These are phyloP conservation scores for Colletotrichum brevisporum DNA, from an alignment of 2,329 filamentous ascomycete genomes.

Conservation along the genomic window DNA sequence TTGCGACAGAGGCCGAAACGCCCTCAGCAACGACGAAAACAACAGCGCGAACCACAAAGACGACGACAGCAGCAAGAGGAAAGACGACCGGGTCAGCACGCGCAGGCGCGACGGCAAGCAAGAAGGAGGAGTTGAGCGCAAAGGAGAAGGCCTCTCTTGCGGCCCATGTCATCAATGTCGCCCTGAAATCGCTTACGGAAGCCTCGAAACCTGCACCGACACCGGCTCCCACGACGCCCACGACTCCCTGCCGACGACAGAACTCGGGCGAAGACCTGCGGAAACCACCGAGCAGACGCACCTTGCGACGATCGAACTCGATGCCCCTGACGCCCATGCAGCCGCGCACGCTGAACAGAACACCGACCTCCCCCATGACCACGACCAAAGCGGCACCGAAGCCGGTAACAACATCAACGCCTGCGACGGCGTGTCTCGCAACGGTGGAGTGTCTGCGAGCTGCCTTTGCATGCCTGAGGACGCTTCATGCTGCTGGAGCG, in stretches of 20 bases:
- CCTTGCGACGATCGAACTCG: conserved; percentile 68
- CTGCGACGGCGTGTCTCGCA: conserved; percentile 64
- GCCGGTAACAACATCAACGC: conserved; percentile 43
- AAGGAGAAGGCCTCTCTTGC: conserved; percentile 78
- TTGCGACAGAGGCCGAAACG: conserved; percentile 52
- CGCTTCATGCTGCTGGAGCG: conserved; percentile 67
- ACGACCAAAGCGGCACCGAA: conserved; percentile 50
- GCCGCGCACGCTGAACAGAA: conserved; percentile 72
- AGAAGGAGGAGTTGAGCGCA: conserved; percentile 60
- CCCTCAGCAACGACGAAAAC: conserved; percentile 29
- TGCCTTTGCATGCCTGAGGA: conserved; percentile 76
- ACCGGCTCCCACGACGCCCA: conserved; percentile 45
- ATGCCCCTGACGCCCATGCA: conserved; percentile 73
- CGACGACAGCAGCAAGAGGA: conserved; percentile 46
- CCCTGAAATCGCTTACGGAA: conserved; percentile 78
- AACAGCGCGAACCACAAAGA: conserved; percentile 46
- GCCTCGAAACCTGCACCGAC: conserved; percentile 67
- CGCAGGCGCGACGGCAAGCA: conserved; percentile 50
- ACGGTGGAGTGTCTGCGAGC: conserved; percentile 78
- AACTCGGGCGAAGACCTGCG: conserved; percentile 52
- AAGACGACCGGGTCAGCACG: conserved; percentile 46
- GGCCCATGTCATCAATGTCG: conserved; percentile 79
- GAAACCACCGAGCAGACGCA: conserved; percentile 49
- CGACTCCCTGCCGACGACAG: conserved; percentile 53
- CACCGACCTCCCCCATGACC: conserved; percentile 66